Evolutionary conservation across 1,284 basidiomycete species (phyloP), one percentile per base, ranked within the genome.

Genomic region (Tilletia indica): DNA sequence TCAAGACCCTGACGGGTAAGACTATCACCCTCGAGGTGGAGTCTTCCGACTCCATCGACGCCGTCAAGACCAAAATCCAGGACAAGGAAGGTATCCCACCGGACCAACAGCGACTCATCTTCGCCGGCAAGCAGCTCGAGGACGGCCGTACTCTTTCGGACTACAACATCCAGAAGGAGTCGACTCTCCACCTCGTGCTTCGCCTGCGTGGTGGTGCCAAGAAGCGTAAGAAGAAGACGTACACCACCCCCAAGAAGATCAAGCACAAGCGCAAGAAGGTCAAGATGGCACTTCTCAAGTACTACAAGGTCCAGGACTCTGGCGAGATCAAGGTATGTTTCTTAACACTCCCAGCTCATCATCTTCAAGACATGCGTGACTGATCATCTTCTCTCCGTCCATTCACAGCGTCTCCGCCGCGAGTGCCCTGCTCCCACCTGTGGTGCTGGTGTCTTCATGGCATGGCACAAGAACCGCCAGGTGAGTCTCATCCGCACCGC

Each of bases 191-290:
- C 77, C 77, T 82, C 11, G 81, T 82, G 72, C 81, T 82, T 56
- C 80, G 81, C 84, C 92, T 96, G 68, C 93, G 93, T 87, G 93
- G 93, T 89, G 94, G 93, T 89, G 93, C 91, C 80, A 96, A 96
- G 92, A 98, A 98, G 91, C 91, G 96, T 86, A 99, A 99, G 91
- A 99, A 98, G 90, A 98, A 98, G 91, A 94, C 93, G 72, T 97
- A 97, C 92, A 94, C 94, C 80, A 89, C 88, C 85, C 96, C 96
- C 87, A 99, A 99, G 91, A 98, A 98, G 89, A 91, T 97, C 90
- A 98, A 98, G 91, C 95, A 98, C 89, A 97, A 98, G 91, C 91
- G 92, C 87, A 96, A 96, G 90, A 97, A 97, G 90, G 94, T 97
- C 89, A 99, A 96, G 97, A 88, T 89, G 95, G 88, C 94, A 84